phyloP scores from a whole-genome alignment of 2,329 filamentous ascomycete genomes.

The Scorias spongiosa region DNA sequence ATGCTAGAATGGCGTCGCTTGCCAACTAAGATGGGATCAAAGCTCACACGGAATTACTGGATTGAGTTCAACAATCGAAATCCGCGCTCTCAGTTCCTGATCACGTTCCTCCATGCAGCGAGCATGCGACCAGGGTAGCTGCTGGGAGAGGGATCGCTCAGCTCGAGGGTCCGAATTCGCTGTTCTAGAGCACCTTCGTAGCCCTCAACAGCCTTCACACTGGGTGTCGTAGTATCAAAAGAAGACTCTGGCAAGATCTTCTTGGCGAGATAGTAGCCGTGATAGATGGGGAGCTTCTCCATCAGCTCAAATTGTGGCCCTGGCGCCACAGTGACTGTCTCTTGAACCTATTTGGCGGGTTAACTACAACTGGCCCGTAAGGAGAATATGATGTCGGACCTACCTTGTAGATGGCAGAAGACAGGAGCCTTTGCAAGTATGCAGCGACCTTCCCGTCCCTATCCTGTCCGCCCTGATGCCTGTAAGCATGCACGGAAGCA shows the following conservation, averaged over 20 bases:
- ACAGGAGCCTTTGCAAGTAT: slow-evolving; percentile 25
- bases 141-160: not conserved
- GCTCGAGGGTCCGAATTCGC: not conserved
- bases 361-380: not conserved
- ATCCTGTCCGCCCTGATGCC: slow-evolving; percentile 18
- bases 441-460: slow-evolving; percentile 24
- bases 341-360: not conserved
- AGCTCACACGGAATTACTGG: too few relatives aligned
- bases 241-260: slow-evolving; percentile 21
- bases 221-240: not conserved
- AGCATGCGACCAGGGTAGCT: not conserved
- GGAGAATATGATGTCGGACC: not conserved
- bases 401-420: slow-evolving; percentile 6
- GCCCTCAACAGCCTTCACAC: not conserved
- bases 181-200: not conserved
- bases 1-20: too few relatives aligned
- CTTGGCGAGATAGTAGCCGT: slow-evolving; percentile 28
- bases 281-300: slow-evolving; percentile 24
- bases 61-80: too few relatives aligned
- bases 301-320: slow-evolving; percentile 14
- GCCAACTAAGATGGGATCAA: too few relatives aligned
- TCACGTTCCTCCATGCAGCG: not conserved
- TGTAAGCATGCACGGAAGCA: slow-evolving; percentile 25
- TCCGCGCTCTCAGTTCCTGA: not conserved
- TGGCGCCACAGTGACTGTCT: not conserved